Evolutionary conservation across 495 filamentous ascomycete species (phyloP).

Genomic region (Talaromyces proteolyticus): DNA sequence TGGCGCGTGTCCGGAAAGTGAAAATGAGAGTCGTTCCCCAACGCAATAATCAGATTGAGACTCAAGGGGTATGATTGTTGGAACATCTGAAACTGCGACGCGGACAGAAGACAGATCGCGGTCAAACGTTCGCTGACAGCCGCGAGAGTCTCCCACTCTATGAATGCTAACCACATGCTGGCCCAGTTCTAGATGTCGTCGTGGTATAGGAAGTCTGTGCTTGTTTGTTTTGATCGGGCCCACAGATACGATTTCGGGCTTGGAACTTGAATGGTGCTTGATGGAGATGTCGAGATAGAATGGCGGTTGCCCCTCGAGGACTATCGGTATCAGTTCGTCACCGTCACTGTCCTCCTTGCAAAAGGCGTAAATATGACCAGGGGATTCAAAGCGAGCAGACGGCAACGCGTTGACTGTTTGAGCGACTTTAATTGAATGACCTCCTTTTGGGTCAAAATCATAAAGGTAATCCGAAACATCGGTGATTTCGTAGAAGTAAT

Average conservation of each 20-base stretch:
- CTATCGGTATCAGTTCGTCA: slow-evolving; percentile 82
- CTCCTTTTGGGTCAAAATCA: slow-evolving; percentile 57
- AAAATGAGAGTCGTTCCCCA: slow-evolving; percentile 86
- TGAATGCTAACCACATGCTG: slow-evolving; percentile 81
- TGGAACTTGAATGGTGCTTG: slow-evolving; percentile 76
- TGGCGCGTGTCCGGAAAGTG: slow-evolving; percentile 78
- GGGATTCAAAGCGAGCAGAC: slow-evolving; percentile 70
- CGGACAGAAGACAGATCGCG: slow-evolving; percentile 66
- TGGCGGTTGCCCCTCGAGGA: slow-evolving; percentile 73
- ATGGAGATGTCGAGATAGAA: slow-evolving; percentile 88
- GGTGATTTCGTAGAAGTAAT: slow-evolving; percentile 80
- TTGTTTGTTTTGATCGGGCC: slow-evolving; percentile 65
- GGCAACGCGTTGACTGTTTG: slow-evolving; percentile 81
- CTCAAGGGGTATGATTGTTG: slow-evolving; percentile 82
- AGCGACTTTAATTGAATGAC: slow-evolving; percentile 57
- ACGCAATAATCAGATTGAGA: slow-evolving; percentile 89
- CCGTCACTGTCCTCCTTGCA: slow-evolving; percentile 77
- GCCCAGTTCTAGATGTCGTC: slow-evolving; percentile 73
- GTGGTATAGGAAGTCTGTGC: slow-evolving; percentile 78
- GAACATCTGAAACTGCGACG: slow-evolving; percentile 85
- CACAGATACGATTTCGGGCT: slow-evolving; percentile 73
- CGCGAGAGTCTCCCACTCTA: slow-evolving; percentile 77
- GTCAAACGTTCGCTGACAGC: slow-evolving; percentile 70
- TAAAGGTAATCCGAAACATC: slow-evolving; percentile 79
- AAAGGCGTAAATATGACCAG: slow-evolving; percentile 92